Conservation (phyloP, 768 basidiomycete species). For the Pholiota microspora region DNA sequence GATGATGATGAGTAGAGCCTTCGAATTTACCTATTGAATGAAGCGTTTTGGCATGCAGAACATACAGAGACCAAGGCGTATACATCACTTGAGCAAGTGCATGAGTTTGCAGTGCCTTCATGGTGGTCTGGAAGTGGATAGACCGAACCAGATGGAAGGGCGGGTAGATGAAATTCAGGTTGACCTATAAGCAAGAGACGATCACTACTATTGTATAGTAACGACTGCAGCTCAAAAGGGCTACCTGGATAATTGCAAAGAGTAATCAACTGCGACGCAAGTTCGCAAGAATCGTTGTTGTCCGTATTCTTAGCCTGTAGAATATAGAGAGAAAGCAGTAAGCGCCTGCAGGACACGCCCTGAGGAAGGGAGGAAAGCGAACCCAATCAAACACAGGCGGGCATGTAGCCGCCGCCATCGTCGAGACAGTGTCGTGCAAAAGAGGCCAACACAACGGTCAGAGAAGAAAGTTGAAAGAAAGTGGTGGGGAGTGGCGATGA, state of each 20-base stretch:
- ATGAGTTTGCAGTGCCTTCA: conserved; percentile 21
- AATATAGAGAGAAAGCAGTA: background rate
- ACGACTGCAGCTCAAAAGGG: background rate
- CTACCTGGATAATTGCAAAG: conserved; percentile 8
- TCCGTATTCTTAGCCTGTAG: conserved; percentile 12
- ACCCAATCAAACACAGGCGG: background rate
- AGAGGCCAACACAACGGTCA: too few relatives aligned
- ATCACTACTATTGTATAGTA: background rate
- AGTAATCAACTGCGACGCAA: conserved; percentile 9
- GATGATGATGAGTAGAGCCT: background rate
- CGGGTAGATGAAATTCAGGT: background rate
- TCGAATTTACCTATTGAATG: conserved; percentile 7
- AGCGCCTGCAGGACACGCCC: background rate
- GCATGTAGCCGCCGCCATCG: background rate
- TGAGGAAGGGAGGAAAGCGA: background rate
- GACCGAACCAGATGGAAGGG: background rate
- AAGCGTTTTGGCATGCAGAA: conserved; percentile 25
- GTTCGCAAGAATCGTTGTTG: conserved; percentile 14
- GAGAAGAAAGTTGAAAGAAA: background rate
- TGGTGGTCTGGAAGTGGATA: background rate
- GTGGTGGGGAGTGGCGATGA: background rate
- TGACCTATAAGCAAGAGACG: background rate
- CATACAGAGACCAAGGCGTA: conserved; percentile 34
- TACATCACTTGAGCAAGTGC: conserved; percentile 30
- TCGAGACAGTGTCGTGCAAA: background rate